These are phyloP conservation scores for Urochloa ruziziensis DNA, from an alignment of 176 grass and related monocot genomes.

Conservation along the genomic window DNA sequence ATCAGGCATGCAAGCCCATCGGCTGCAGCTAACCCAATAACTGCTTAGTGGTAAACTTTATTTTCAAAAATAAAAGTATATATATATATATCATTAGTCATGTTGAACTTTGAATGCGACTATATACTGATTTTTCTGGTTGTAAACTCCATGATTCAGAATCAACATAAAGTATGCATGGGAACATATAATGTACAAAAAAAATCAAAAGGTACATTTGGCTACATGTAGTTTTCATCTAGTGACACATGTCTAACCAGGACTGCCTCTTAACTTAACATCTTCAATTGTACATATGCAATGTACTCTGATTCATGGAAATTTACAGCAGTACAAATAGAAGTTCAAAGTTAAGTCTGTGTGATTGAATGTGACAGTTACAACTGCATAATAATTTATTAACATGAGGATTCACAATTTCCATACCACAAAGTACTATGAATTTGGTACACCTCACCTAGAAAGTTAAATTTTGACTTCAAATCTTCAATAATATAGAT, in stretches of 20 bases:
- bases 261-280: not conserved
- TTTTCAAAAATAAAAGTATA: not conserved
- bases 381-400: not conserved
- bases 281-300: not conserved
- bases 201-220: not conserved
- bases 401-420: not conserved
- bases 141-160: not conserved
- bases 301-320: not conserved
- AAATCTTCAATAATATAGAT: not conserved
- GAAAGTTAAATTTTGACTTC: not conserved
- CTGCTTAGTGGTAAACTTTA: not conserved
- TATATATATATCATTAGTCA: not conserved
- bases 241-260: conserved; percentile 16
- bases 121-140: not conserved
- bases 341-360: not conserved
- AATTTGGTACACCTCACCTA: not conserved
- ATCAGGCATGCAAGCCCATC: not conserved
- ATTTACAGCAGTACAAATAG: not conserved
- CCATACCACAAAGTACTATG: no score
- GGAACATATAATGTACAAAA: not conserved
- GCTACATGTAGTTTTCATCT: not conserved
- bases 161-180: not conserved
- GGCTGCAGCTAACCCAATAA: not conserved
- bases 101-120: not conserved
- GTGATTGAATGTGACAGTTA: not conserved